phyloP scores from a whole-genome alignment of 768 basidiomycete species.

The Pleurotus ostreatus region DNA sequence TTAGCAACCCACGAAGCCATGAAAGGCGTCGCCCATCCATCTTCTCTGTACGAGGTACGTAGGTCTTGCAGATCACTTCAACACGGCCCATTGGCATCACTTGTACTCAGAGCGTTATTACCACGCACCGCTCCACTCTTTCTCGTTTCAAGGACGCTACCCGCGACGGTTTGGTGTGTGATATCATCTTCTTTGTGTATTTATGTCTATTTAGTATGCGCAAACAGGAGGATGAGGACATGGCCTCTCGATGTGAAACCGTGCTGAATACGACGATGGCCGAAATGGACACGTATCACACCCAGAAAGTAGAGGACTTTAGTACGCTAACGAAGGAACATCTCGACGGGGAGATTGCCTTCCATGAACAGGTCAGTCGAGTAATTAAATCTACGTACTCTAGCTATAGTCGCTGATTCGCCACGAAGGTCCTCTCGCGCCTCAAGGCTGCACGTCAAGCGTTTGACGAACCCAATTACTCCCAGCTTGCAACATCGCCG shows the following conservation, averaged over 20 bases:
- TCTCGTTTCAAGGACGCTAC: conserved; percentile 59
- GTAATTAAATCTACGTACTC: not conserved
- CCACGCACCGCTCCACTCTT: conserved; percentile 71
- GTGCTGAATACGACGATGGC: conserved; percentile 87
- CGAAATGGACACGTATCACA: conserved; percentile 79
- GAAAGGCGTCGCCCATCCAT: conserved; percentile 74
- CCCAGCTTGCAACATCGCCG: conserved; percentile 43
- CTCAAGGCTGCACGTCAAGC: conserved; percentile 52
- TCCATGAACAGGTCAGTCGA: conserved; percentile 61
- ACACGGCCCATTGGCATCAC: too few species aligned
- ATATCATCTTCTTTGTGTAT: not conserved
- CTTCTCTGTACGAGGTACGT: conserved; percentile 62
- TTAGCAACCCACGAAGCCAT: conserved; percentile 72
- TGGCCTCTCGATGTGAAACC: conserved; percentile 78
- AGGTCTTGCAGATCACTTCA: too few species aligned
- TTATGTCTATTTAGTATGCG: not conserved
- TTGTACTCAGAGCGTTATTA: conserved; percentile 52
- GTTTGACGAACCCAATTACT: conserved; percentile 47
- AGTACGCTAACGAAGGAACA: conserved; percentile 54
- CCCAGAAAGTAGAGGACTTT: conserved; percentile 72
- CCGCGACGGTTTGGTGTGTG: conserved; percentile 30
- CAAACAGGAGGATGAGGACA: conserved; percentile 53
- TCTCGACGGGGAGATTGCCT: conserved; percentile 73
- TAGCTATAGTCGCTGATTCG: not conserved
- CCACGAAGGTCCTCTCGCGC: conserved; percentile 47